Base-by-base conservation (phyloP, 179 eudicot species). In the Patellifolia procumbens region DNA sequence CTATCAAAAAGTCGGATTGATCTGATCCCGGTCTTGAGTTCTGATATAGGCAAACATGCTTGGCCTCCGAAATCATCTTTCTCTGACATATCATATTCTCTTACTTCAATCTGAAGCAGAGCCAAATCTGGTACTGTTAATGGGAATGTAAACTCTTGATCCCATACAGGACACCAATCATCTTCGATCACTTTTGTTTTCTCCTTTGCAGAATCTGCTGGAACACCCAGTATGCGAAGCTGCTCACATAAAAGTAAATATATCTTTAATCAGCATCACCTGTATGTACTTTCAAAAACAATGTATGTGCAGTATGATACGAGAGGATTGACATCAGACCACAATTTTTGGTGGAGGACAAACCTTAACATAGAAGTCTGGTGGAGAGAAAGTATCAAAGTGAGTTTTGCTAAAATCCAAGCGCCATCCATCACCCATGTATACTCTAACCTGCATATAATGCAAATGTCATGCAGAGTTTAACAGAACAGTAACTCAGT, bases 1-100 rank as follows among this genome's bases (percentile, higher is more conserved):
- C 86, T 78, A 74, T 89, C 87, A 49, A 71, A 82, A 15, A 94
- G 86, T 11, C 88, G 88, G 61, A 94, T 81, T 37, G 92, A 81
- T 46, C 97, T 85, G 52, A 94, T 85, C 55, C 98, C 98, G 0
- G 84, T 69, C 76, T 84, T 94, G 65, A 94, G 80, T 68, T 92
- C 97, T 2, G 87, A 80, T 28, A 94, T 81, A 6, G 96, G 97
- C 77, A 92, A 75, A 73, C 94, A 92, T 13, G 89, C 84, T 65
- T 94, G 97, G 28, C 98, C 98, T 37, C 88, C 98, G 61, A 94
- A 94, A 79, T 90, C 97, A 77, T 94, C 98, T 83, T 94, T 94
- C 75, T 92, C 94, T 0, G 94, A 87, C 82, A 59, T 79, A 78
- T 94, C 91, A 28, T 88, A 58, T 32, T 94, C 97, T 60, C 86